Conservation (phyloP, 371 early-diverging fungal genomes). For the Modicella reniformis region DNA sequence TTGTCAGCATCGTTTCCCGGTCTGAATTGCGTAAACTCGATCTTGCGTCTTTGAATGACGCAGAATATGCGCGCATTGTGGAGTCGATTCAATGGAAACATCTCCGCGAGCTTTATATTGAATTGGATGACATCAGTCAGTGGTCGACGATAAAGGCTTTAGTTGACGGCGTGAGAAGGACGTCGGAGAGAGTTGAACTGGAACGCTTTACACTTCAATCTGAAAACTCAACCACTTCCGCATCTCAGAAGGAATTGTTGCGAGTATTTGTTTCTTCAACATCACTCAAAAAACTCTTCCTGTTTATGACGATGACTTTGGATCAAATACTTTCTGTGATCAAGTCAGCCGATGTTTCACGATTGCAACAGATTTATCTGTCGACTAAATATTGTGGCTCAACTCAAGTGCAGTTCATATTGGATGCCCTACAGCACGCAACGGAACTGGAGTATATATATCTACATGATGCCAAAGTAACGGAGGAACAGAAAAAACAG, state of each 20-base stretch:
- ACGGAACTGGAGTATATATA: too few relatives aligned
- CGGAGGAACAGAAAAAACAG: too few relatives aligned
- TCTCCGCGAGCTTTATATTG: neutral
- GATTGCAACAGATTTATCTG: neutral
- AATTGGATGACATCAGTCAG: neutral
- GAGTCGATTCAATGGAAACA: neutral
- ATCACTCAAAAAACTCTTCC: neutral
- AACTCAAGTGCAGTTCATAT: too few relatives aligned
- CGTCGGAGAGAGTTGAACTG: neutral
- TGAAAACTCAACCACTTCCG: neutral
- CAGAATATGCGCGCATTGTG: neutral
- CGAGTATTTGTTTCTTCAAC: neutral
- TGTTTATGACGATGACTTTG: neutral
- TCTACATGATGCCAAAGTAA: too few relatives aligned
- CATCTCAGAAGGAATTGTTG: neutral
- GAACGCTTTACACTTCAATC: neutral
- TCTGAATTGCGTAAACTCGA: neutral
- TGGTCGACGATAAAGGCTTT: neutral
- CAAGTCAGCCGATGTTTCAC: neutral
- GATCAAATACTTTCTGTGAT: neutral
- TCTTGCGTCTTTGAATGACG: neutral
- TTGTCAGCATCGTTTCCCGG: neutral
- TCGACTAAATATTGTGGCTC: too few relatives aligned
- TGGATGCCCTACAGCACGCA: too few relatives aligned
- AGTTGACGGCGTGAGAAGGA: neutral